Evolutionary conservation across 2,329 filamentous ascomycete species (phyloP), one percentile per base, ranked within the genome.

Genomic region (Paraconiothyrium brasiliense): DNA sequence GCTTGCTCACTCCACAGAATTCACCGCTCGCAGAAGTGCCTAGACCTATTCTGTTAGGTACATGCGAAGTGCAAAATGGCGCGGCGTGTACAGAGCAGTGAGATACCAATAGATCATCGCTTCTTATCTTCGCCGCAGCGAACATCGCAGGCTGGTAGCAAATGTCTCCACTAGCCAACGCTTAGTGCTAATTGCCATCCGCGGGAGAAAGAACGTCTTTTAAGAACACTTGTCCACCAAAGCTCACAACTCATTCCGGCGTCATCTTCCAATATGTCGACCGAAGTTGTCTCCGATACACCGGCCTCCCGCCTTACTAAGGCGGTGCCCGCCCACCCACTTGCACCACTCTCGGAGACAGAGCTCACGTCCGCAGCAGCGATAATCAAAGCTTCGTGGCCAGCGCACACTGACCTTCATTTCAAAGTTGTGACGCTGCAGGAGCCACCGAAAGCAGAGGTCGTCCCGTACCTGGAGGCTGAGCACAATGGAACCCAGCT

Each of bases 371-470:
- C 81, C 48, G 82, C 83, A 32, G 80, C 84, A 7, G 67, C 75
- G 1, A 76, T 89, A 35, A 79, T 90, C 63, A 83, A 78, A 60
- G 73, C 76, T 50, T 79, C 82, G 58, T 90, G 87, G 85, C 87
- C 87, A 0, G 76, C 79, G 13, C 80, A 82, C 27, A 85, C 84
- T 2, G 80, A 85, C 34, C 73, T 89, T 47, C 85, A 89, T 55
- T 89, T 87, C 83, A 92, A 92, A 79, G 86, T 85, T 67, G 85
- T 92, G 54, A 91, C 87, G 24, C 81, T 91, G 3, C 84, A 89
- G 55, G 88, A 91, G 70, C 89, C 89, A 3, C 80, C 82, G 43
- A 91, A 91, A 80, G 79, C 79, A 41, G 82, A 86, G 65, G 81
- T 84, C 63, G 72, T 88, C 7, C 83, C 84, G n/a, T 90, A 89